Conservation (phyloP, 805 yeast species). For the Komagataella pastoris region DNA sequence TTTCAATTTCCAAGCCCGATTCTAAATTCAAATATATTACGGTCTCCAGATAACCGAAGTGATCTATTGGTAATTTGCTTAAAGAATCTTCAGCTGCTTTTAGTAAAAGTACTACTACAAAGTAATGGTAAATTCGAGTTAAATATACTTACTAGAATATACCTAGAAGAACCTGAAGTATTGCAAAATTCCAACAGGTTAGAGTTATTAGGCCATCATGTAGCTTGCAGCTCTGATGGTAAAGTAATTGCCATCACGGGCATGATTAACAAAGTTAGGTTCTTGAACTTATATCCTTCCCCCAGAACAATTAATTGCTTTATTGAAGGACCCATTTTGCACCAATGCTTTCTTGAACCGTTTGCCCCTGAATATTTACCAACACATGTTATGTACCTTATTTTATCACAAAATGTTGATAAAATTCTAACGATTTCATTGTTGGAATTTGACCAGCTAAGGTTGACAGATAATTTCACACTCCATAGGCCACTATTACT, state of each 20-base stretch:
- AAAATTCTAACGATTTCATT: not conserved
- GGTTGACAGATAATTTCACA: not conserved
- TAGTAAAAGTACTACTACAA: not conserved
- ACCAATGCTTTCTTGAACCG: not conserved
- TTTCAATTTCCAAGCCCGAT: not conserved
- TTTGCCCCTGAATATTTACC: not conserved
- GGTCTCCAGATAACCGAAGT: not conserved
- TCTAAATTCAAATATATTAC: not conserved
- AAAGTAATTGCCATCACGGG: not conserved
- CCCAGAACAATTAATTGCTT: not conserved
- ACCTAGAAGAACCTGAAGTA: not conserved
- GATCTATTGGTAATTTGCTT: not conserved
- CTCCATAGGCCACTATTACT: not conserved
- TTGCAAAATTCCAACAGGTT: not conserved
- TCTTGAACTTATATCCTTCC: not conserved
- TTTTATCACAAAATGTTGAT: not conserved
- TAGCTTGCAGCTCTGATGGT: not conserved
- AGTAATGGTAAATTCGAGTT: not conserved
- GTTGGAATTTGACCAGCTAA: not conserved
- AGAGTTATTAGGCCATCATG: not conserved
- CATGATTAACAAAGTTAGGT: not conserved
- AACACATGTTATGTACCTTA: not conserved
- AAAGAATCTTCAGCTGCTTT: not conserved
- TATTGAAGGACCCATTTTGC: not conserved
- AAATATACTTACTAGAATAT: not conserved